Evolutionary conservation across 164 flowering plant species (phyloP), one percentile per base, ranked within the genome.

Genomic region (Stephania cephalantha): DNA sequence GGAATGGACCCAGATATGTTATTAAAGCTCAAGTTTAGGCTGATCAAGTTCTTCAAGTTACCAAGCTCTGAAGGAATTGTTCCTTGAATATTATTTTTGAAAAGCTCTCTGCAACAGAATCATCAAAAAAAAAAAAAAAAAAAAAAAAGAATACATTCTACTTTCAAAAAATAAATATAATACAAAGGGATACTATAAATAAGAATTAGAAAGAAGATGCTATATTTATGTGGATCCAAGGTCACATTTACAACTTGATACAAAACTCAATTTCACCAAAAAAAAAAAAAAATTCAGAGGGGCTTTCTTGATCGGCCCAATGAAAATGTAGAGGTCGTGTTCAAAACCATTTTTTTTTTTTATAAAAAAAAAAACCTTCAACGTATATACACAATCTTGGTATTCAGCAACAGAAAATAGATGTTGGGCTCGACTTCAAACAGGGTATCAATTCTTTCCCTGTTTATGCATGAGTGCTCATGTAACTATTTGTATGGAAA

Each of bases 1-100:
- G 98, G 97, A 77, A 95, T 88, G 53, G 46, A 78, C 71, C 98
- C 98, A 3, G 97, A 75, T 73, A 95, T 83, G 76, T 90, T 88
- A 84, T 95, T 95, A 85, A 87, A 88, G 77, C 91, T 91, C 75
- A 95, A 78, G 80, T 95, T 97, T 89, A 95, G 85, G 86, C 97
- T 93, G 72, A 89, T 87, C 46, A 95, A 84, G 82, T 82, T 93
- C 88, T 89, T 91, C 87, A 95, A 79, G 71, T 85, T 90, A 25
- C 95, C 95, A 73, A 92, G 86, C 85, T 95, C 98, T n/a, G 71
- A 69, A 12, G 98, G 98, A 42, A 95, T 88, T n/a, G 84, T 78
- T 67, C 98, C 98, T 81, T 88, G 89, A 75, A 95, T 90, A 77
- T 88, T 90, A 86, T 95, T 95, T 81, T 84, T 88, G 87, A 89